phyloP scores from a whole-genome alignment of 2,329 filamentous ascomycete species.

The Exserohilum turcica region DNA sequence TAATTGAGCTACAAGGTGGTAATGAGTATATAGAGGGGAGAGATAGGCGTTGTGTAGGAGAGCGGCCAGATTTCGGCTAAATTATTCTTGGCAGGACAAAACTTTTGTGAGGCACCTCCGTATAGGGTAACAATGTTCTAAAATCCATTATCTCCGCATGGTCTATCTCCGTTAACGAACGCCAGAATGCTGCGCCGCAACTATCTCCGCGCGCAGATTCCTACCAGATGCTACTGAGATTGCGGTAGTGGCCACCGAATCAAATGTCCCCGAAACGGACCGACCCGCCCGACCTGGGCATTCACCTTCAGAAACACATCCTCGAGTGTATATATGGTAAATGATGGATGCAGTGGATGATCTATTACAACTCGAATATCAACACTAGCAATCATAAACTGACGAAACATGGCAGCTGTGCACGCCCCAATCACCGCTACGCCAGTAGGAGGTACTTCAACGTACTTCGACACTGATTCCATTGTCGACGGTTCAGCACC shows the following conservation, averaged over 20 bases:
- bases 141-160: not conserved
- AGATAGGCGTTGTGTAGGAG: too few species aligned
- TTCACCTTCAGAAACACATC: not conserved
- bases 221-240: not conserved
- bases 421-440: not conserved
- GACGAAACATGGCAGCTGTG: not conserved
- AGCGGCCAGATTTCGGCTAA: too few species aligned
- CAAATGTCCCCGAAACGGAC: slow-evolving; percentile 3
- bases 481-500: not conserved
- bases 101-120: too few species aligned
- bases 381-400: not conserved
- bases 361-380: not conserved
- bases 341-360: not conserved
- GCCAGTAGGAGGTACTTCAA: not conserved
- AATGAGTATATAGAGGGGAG: too few species aligned
- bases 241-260: not conserved
- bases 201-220: not conserved
- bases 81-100: too few species aligned
- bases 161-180: not conserved
- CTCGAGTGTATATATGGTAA: not conserved
- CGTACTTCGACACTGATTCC: not conserved
- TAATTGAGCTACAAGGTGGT: too few species aligned
- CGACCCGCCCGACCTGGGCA: not conserved
- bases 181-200: not conserved
- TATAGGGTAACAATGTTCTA: not conserved